These are phyloP conservation scores for Starmerella floricola DNA, from an alignment of 805 yeast genomes.

Conservation along the genomic window DNA sequence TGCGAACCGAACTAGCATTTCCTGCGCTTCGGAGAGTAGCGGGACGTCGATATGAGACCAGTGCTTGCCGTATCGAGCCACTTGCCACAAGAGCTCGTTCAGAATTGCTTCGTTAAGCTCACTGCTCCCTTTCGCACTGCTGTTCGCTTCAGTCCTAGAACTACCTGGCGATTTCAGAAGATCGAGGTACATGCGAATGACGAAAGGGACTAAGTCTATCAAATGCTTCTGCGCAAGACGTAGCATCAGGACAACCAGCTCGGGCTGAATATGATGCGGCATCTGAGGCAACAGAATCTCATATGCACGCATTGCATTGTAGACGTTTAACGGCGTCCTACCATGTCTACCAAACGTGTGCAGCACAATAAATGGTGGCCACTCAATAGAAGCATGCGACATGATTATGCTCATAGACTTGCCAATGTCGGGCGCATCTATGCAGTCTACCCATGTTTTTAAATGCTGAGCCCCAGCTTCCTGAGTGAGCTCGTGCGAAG, in stretches of 20 bases:
- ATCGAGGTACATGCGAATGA: slow-evolving; percentile 22
- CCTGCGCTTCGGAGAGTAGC: slow-evolving; percentile 23
- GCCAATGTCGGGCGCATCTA: slow-evolving; percentile 12
- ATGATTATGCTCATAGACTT: slow-evolving; percentile 19
- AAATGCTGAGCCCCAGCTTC: background rate
- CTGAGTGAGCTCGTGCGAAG: background rate
- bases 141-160: too few relatives aligned
- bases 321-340: slow-evolving; percentile 20
- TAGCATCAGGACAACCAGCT: slow-evolving; percentile 19
- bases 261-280: slow-evolving; percentile 18
- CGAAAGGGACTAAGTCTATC: slow-evolving; percentile 22
- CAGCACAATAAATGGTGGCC: slow-evolving; percentile 26
- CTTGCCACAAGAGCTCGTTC: slow-evolving; percentile 26
- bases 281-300: slow-evolving; percentile 10
- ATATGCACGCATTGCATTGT: slow-evolving; percentile 20
- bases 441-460: slow-evolving; percentile 7
- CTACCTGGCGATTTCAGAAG: slow-evolving; percentile 3
- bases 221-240: slow-evolving; percentile 18
- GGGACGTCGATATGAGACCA: slow-evolving; percentile 20
- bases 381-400: slow-evolving; percentile 5
- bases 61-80: slow-evolving; percentile 23
- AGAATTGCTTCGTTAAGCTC: slow-evolving; percentile 2
- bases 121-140: background rate
- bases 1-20: slow-evolving; percentile 19
- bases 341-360: slow-evolving; percentile 23